A percentile compares a stretch with the other conserved stretches of the same genome.
phyloP scores from a whole-genome alignment of 768 basidiomycete genomes.

The Suillus luteus region DNA sequence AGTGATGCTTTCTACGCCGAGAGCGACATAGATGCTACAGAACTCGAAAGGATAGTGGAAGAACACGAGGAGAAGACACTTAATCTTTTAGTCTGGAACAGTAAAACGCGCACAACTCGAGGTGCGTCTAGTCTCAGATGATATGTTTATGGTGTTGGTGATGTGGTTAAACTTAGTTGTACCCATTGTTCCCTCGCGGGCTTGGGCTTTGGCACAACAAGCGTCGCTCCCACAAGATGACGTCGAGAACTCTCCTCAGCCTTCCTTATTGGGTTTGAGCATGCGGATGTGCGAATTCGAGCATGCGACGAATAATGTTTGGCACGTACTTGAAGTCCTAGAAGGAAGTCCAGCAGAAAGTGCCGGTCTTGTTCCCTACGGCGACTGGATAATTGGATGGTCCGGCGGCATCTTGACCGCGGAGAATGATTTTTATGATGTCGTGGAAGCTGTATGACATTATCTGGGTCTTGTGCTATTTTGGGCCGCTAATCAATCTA shows the following conservation, averaged over 20 bases:
- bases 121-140: constrained; percentile 42
- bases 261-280: constrained; percentile 91
- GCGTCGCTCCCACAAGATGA: constrained; percentile 40
- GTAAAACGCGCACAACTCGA: constrained; percentile 71
- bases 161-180: constrained; percentile 57
- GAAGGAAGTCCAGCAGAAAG: constrained; percentile 97
- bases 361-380: constrained; percentile 92
- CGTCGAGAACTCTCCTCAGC: constrained; percentile 53
- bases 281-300: constrained; percentile 93
- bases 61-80: constrained; percentile 71
- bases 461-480: neutral
- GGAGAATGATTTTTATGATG: constrained; percentile 95
- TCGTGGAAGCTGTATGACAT: constrained; percentile 81
- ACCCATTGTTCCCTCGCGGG: constrained; percentile 78
- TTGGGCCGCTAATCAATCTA: constrained; percentile 10
- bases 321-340: constrained; percentile 97
- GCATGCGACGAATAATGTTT: constrained; percentile 87
- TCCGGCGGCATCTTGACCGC: constrained; percentile 88
- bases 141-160: neutral
- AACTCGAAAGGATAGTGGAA: constrained; percentile 82
- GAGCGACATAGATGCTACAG: constrained; percentile 63
- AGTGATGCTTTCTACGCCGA: constrained; percentile 54
- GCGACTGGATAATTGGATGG: constrained; percentile 84
- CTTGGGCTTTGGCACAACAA: constrained; percentile 65
- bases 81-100: constrained; percentile 81